phyloP scores from a whole-genome alignment of 2,329 filamentous ascomycete genomes.

The Colletotrichum melonis region DNA sequence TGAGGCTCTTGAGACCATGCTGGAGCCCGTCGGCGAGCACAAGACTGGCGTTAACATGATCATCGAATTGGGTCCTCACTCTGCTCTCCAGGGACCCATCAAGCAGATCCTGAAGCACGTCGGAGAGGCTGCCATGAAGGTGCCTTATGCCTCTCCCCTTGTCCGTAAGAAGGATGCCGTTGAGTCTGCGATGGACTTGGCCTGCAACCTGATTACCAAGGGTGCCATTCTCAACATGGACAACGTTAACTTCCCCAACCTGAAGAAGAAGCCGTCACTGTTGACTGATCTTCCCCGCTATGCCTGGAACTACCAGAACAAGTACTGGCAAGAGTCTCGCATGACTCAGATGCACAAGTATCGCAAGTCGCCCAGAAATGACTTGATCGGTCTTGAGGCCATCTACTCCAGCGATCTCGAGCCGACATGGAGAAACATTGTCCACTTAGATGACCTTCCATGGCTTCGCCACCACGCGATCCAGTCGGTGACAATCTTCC shows the following conservation, averaged over 20 bases:
- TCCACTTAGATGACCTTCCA: slow-evolving; percentile 61
- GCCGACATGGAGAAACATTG: slow-evolving; percentile 61
- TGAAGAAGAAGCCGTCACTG: slow-evolving; percentile 42
- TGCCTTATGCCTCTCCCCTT: slow-evolving; percentile 59
- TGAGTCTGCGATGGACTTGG: slow-evolving; percentile 55
- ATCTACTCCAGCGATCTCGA: slow-evolving; percentile 57
- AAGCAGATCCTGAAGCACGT: slow-evolving; percentile 61
- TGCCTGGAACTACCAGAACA: slow-evolving; percentile 58
- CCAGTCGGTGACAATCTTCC: slow-evolving; percentile 66
- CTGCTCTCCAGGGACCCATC: slow-evolving; percentile 60
- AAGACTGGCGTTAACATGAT: slow-evolving; percentile 55
- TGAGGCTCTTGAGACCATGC: slow-evolving; percentile 51
- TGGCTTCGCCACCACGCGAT: slow-evolving; percentile 70
- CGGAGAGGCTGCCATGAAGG: slow-evolving; percentile 51
- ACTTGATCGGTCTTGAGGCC: slow-evolving; percentile 58
- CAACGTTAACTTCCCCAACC: slow-evolving; percentile 58
- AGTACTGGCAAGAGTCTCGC: slow-evolving; percentile 61
- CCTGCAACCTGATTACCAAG: slow-evolving; percentile 57
- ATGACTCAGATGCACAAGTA: slow-evolving; percentile 54
- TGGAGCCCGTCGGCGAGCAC: slow-evolving; percentile 44
- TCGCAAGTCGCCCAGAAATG: slow-evolving; percentile 52
- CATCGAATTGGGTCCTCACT: slow-evolving; percentile 62
- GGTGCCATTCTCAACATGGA: slow-evolving; percentile 56
- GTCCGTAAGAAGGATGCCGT: slow-evolving; percentile 63
- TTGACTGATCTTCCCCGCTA: slow-evolving; percentile 58